Conservation (phyloP, 345 rosid genomes). For the Eucalyptus melliodora region DNA sequence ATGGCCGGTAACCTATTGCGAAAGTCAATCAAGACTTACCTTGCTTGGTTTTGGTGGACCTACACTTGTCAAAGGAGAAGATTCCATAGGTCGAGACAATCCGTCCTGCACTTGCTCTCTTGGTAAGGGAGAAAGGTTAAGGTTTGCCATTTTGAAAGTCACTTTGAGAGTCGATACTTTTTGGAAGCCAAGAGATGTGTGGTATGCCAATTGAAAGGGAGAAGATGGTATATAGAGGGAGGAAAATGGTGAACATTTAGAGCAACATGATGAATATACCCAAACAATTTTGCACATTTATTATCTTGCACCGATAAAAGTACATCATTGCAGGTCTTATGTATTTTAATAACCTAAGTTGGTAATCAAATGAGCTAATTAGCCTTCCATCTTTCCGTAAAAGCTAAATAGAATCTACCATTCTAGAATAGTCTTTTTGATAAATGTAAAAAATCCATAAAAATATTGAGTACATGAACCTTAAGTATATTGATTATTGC, state of each 20-base stretch:
- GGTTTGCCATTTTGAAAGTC: neutral
- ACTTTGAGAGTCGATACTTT: neutral
- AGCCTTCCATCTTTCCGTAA: neutral
- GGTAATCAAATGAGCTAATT: neutral
- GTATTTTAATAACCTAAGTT: neutral
- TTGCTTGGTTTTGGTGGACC: neutral
- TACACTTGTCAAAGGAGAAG: neutral
- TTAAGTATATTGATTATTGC: neutral
- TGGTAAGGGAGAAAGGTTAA: neutral
- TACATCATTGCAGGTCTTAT: neutral
- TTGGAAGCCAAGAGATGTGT: neutral
- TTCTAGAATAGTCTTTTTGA: neutral
- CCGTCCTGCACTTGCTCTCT: neutral
- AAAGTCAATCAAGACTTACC: neutral
- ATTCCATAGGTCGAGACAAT: neutral
- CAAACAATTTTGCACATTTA: neutral
- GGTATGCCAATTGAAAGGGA: neutral
- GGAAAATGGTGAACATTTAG: neutral
- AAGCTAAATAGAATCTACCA: neutral
- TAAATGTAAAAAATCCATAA: neutral
- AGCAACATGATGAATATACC: neutral
- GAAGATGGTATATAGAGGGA: neutral
- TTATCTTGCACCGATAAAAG: neutral
- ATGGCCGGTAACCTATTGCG: neutral
- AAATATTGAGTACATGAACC: neutral